These are phyloP conservation scores for Ophiobolus disseminans DNA, from an alignment of 2,329 filamentous ascomycete species.

Conservation along the genomic window DNA sequence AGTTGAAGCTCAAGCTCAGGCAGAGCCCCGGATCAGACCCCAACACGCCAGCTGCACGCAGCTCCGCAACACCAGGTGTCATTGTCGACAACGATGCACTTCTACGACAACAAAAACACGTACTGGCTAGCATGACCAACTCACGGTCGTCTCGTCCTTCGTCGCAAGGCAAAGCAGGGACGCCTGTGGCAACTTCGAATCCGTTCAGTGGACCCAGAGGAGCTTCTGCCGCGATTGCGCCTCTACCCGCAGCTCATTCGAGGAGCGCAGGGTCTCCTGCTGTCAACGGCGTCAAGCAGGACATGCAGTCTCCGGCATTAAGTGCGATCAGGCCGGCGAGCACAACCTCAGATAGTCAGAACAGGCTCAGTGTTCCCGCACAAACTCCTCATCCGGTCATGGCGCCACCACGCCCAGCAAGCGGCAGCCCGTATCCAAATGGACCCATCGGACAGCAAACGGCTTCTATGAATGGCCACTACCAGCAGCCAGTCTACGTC, in stretches of 20 bases:
- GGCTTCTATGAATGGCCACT: slow-evolving; percentile 33
- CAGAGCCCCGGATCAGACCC: slow-evolving; percentile 51
- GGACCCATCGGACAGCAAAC: slow-evolving; percentile 33
- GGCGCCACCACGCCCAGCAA: slow-evolving; percentile 50
- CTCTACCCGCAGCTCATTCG: slow-evolving; percentile 24
- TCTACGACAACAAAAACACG: slow-evolving; percentile 59
- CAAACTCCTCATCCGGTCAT: slow-evolving; percentile 46
- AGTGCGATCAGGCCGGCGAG: slow-evolving; percentile 48
- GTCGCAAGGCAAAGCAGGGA: slow-evolving; percentile 35
- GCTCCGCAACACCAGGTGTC: slow-evolving; percentile 56
- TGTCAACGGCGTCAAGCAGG: slow-evolving; percentile 47
- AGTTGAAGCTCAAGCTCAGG: slow-evolving; percentile 68
- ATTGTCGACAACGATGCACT: slow-evolving; percentile 63
- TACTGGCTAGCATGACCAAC: slow-evolving; percentile 58
- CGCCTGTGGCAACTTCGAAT: slow-evolving; percentile 33
- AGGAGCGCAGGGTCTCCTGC: slow-evolving; percentile 45
- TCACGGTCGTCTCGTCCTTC: slow-evolving; percentile 35
- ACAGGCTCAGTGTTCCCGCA: slow-evolving; percentile 37
- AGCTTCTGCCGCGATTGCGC: slow-evolving; percentile 26
- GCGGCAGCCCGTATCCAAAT: slow-evolving; percentile 53
- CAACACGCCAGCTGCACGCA: slow-evolving; percentile 50
- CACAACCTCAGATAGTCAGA: slow-evolving; percentile 41
- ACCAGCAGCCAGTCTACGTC: slow-evolving; percentile 38
- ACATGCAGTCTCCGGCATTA: slow-evolving; percentile 55
- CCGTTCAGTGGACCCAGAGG: slow-evolving; percentile 38